Base-by-base conservation (phyloP, 2,329 filamentous ascomycete genomes). In the Microdochium bolleyi region DNA sequence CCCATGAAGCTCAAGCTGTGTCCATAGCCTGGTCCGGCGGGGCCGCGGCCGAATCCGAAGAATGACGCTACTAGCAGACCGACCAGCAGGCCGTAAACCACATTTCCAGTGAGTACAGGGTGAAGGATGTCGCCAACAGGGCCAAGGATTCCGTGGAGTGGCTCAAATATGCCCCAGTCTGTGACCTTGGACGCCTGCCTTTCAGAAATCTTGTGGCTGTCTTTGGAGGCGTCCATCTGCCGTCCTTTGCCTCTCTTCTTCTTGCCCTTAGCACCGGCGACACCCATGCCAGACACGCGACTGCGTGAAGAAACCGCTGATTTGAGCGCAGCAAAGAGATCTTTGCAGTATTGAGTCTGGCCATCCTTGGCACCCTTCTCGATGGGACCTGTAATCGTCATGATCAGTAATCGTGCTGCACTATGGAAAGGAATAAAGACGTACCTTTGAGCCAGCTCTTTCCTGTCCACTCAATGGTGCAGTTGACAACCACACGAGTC, bases 391-490 rank as follows among this genome's bases (percentile, higher is more conserved):
- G 58, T 34, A 46, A 51, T 50, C 32, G 54, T 76, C 57, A 44
- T 34, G 53, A 38, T 51, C 22, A 27, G 49, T 24, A 16, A 11
- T 41, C n/a, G 19, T 25, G 24, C 49, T 7, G 7, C 22, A 52
- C 49, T 25, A 49, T 24, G 48, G 19, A 16, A 34, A 14, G 4
- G 9, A 4, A 56, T 11, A 30, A 13, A n/a, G 5, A 64, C 76
- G 66, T 75, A 95, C 92, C 89, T 74, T 94, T 96, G 48, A 99
- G 74, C 94, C 94, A 99, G 73, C 92, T 96, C 77, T 97, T 99
- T 61, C 92, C 92, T 3, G 87, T 86, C 95, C 95, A 99, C 64
- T 99, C 95, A 46, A 96, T 88, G 2, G 84, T 87, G 67, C 90
- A 96, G 59, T 87, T 96, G 72, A 92, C 87, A 56, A 94, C 83